These are phyloP conservation scores for Cyclotella kingstonii DNA, from an alignment of 108 stramenopile genomes.

Conservation along the genomic window DNA sequence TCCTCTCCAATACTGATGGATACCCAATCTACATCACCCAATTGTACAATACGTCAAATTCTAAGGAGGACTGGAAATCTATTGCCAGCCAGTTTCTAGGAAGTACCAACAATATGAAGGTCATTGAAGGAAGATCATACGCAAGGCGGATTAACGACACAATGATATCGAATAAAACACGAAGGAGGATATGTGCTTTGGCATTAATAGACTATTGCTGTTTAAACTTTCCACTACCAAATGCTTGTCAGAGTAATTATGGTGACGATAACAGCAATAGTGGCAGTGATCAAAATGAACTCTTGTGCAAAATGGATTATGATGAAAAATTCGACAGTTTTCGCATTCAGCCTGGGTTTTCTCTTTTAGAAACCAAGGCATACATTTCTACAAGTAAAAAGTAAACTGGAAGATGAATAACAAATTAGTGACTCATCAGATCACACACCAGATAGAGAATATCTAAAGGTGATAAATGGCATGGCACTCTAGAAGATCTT, in stretches of 20 bases:
- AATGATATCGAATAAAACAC: constrained; percentile 9
- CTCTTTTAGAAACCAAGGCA: no score
- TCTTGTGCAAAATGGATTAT: constrained; percentile 25
- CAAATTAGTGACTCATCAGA: no score
- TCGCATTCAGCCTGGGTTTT: constrained; percentile 20
- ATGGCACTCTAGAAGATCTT: no score
- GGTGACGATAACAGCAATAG: background rate
- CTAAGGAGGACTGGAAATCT: constrained; percentile 13
- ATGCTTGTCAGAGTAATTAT: background rate
- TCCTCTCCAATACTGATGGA: constrained; percentile 17
- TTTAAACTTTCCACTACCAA: constrained; percentile 31
- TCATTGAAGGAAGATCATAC: constrained; percentile 27
- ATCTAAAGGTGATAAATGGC: no score
- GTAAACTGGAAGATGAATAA: no score
- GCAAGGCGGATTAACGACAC: constrained; percentile 13
- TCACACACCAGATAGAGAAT: no score
- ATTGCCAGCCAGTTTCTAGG: constrained; percentile 26
- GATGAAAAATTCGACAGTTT: constrained; percentile 3
- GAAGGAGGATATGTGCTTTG: constrained; percentile 21
- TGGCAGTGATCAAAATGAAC: background rate
- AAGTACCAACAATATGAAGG: background rate
- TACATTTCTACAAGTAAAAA: no score
- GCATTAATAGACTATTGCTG: constrained; percentile 33
- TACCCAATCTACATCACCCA: constrained; percentile 23
- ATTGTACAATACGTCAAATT: constrained; percentile 27